Base-by-base conservation (phyloP, 495 filamentous ascomycete genomes). In the Aspergillus egyptiacus region DNA sequence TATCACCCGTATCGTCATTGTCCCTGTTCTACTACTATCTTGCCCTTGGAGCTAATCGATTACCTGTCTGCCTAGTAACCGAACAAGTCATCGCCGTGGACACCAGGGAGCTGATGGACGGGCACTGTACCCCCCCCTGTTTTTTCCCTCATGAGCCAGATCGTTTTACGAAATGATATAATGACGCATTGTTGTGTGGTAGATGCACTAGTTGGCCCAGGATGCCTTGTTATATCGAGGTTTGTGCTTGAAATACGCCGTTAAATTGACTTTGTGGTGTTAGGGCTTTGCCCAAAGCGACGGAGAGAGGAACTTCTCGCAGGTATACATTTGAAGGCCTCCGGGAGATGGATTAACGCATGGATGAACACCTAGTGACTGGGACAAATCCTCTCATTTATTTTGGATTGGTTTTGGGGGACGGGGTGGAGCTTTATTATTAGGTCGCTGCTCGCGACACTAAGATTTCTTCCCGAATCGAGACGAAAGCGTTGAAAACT, bases 391-490 rank as follows among this genome's bases (percentile, higher is more conserved):
- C n/a, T n/a, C n/a, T n/a, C n/a, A n/a, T n/a, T n/a, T n/a, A n/a
- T n/a, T n/a, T n/a, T 13, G 18, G 18, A 24, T 8, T 31, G 28
- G 9, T 5, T 31, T n/a, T n/a, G n/a, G n/a, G n/a, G 10, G 10
- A 28, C 25, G 25, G 25, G n/a, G n/a, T n/a, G n/a, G n/a, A n/a
- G n/a, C n/a, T n/a, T n/a, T 38, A 23, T 13, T 38, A 24, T 27
- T 42, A 31, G 18, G 3, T 30, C 15, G 7, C 17, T 24, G 5
- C 2, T 39, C 11, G 19, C 20, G 36, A 9, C 20, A 46, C 24
- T 51, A 60, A 66, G 66, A 78, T 47, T 78, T 80, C 60, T 84
- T 83, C 41, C 85, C 84, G 59, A 89, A 88, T 48, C 85, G 77
- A 22, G 83, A 85, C 9, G 76, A 78, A 53, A 88, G 78, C 39